These are phyloP conservation scores for Aspergillus sp. DNA, from an alignment of 2,329 filamentous ascomycete species.

Conservation along the genomic window DNA sequence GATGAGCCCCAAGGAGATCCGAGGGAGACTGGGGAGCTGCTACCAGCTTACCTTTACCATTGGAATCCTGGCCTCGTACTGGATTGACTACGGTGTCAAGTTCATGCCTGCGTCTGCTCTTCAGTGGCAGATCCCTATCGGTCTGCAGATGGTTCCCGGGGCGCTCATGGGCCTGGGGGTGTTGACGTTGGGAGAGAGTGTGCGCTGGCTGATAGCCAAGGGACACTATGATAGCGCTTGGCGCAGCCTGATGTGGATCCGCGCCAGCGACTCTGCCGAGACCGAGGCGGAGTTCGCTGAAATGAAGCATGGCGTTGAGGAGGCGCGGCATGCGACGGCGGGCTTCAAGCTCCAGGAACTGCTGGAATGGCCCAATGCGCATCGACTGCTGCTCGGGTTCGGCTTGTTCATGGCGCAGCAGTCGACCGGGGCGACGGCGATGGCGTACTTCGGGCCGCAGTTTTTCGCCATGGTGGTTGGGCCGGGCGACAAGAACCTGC, in stretches of 20 bases:
- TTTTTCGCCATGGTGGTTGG: slow-evolving; percentile 46
- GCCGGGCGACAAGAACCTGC: slow-evolving; percentile 34
- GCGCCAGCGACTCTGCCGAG: slow-evolving; percentile 32
- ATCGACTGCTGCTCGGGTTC: slow-evolving; percentile 35
- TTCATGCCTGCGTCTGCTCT: slow-evolving; percentile 18
- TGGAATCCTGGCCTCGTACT: slow-evolving; percentile 45
- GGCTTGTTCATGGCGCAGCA: slow-evolving; percentile 45
- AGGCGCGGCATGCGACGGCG: slow-evolving; percentile 38
- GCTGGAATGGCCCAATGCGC: slow-evolving; percentile 37
- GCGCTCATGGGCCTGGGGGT: slow-evolving; percentile 41
- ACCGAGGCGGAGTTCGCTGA: slow-evolving; percentile 40
- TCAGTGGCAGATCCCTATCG: slow-evolving; percentile 51
- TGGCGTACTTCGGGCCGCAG: slow-evolving; percentile 48
- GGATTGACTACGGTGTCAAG: slow-evolving; percentile 41
- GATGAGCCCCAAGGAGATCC: slow-evolving; percentile 39
- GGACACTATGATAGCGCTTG: slow-evolving; percentile 39
- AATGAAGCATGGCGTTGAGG: slow-evolving; percentile 39
- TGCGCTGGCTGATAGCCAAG: slow-evolving; percentile 42
- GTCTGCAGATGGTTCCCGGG: slow-evolving; percentile 42
- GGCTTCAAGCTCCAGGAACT: slow-evolving; percentile 38
- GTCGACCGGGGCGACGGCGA: slow-evolving; percentile 46
- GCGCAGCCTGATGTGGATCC: slow-evolving; percentile 43
- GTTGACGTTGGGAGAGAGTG: slow-evolving; percentile 41
- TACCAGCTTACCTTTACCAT: slow-evolving; percentile 45
- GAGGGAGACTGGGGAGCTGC: slow-evolving; percentile 42